Base-by-base conservation (phyloP, 2,329 filamentous ascomycete species). In the Sporothrix mexicana region DNA sequence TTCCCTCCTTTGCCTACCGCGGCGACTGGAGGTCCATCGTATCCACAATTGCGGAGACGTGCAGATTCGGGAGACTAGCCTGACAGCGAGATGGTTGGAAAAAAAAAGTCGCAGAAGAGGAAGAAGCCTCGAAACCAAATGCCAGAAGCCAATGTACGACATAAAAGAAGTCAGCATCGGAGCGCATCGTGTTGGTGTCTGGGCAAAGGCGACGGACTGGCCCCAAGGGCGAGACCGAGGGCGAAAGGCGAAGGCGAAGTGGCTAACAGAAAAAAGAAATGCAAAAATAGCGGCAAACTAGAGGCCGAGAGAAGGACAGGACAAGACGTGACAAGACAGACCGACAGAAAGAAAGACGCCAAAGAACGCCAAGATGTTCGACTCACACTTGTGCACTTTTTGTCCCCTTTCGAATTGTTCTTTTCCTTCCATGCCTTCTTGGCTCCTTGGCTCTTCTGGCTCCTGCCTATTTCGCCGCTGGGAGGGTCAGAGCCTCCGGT, bases 11-110 rank as follows among this genome's bases (percentile, higher is more conserved):
- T 55, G 51, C 20, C 51, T 23, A 25, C 51, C 51, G 30, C 30
- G 30, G 30, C 30, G 30, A 36, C 51, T 53, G n/a, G n/a, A 20
- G 20, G 23, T 55, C 51, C 51, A 55, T 10, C 20, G 45, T 45
- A 53, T 36, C 67, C 67, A 69, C 67, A 69, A 59, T 45, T 59
- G 67, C 67, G 67, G 67, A 55, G 67, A 23, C 49, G 17, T 69
- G 66, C 30, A 69, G 66, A 25, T 53, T 53, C 25, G 30, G 66
- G 49, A 55, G 47, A 55, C 66, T 43, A 55, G 47, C 25, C 23
- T 15, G 49, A 15, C 25, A 67, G 23, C 23, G 64, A 49, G 43
- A 43, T 36, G 30, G 30, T 36, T 36, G 30, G n/a, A 25, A 47
- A 64, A 66, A 64, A 66, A 47, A 20, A 12, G 20, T 20, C 20